phyloP scores from a whole-genome alignment of 108 stramenopile genomes.

The Skeletonema potamos region DNA sequence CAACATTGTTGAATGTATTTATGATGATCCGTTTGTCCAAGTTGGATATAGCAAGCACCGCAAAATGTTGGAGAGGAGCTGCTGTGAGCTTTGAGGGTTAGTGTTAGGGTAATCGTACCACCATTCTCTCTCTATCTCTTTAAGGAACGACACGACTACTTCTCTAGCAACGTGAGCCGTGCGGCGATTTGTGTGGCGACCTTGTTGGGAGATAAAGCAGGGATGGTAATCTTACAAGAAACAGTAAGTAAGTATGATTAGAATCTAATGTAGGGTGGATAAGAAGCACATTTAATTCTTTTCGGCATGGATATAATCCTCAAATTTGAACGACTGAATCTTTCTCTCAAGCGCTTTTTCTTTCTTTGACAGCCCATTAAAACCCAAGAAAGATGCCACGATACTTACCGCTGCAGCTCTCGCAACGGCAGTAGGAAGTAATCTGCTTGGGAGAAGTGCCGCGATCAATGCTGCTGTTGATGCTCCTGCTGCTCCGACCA shows the following conservation, averaged over 20 bases:
- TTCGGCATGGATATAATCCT: constrained; percentile 27
- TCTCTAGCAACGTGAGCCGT: too few relatives aligned
- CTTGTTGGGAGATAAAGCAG: too few relatives aligned
- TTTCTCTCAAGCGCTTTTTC: background rate
- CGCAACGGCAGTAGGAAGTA: constrained; percentile 2
- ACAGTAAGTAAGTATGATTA: too few relatives aligned
- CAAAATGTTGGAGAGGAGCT: too few relatives aligned
- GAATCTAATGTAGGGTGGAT: too few relatives aligned
- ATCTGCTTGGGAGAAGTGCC: background rate
- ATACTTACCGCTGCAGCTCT: background rate
- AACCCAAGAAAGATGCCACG: background rate
- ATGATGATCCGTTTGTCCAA: background rate
- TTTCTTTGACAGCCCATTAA: constrained; percentile 2
- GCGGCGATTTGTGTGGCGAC: too few relatives aligned
- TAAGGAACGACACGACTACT: too few relatives aligned
- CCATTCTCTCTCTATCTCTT: too few relatives aligned
- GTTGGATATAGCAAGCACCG: background rate
- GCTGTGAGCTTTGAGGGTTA: too few relatives aligned
- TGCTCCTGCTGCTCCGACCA: constrained; percentile 17
- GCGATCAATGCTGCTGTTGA: constrained; percentile 6
- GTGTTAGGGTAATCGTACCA: too few relatives aligned
- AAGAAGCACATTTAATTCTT: constrained; percentile 3
- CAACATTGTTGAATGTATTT: background rate
- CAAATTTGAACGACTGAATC: constrained; percentile 14
- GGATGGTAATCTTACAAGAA: too few relatives aligned